These are phyloP conservation scores for Tilletia caries DNA, from an alignment of 1,284 basidiomycete genomes.

Conservation along the genomic window DNA sequence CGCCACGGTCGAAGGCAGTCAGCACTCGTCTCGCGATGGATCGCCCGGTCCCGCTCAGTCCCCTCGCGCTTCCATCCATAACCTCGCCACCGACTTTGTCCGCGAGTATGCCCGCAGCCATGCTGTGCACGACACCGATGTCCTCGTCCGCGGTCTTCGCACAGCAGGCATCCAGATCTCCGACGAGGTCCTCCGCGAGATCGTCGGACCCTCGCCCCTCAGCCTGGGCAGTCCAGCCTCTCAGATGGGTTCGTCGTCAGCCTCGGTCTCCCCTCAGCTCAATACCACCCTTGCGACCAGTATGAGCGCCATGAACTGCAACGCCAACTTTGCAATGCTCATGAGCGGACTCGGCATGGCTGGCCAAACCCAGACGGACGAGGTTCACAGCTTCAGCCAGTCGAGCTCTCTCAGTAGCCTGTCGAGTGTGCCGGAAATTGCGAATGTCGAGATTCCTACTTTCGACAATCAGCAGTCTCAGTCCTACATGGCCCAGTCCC, in stretches of 20 bases:
- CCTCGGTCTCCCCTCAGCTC: neutral
- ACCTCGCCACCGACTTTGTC: constrained; percentile 2
- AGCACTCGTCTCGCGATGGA: constrained; percentile 7
- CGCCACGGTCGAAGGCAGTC: neutral
- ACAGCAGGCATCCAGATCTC: neutral
- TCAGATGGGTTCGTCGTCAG: neutral
- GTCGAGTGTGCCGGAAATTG: neutral
- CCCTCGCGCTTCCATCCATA: neutral
- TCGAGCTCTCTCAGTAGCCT: constrained; percentile 10
- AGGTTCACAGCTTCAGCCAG: neutral
- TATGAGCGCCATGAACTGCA: neutral
- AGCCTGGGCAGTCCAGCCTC: neutral
- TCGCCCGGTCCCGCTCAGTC: neutral
- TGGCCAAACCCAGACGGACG: neutral
- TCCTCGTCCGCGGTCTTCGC: neutral
- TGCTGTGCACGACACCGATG: neutral
- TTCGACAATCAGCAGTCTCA: neutral
- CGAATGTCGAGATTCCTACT: neutral
- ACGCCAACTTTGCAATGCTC: constrained; percentile 7
- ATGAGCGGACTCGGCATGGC: constrained; percentile 11
- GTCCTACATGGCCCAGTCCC: constrained; percentile 4
- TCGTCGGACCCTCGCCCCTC: constrained; percentile 9
- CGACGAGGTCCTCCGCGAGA: constrained; percentile 4
- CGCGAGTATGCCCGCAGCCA: constrained; percentile 7
- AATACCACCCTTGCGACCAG: neutral